These are phyloP conservation scores for Prunus davidiana DNA, from an alignment of 306 rosid genomes.

Conservation along the genomic window DNA sequence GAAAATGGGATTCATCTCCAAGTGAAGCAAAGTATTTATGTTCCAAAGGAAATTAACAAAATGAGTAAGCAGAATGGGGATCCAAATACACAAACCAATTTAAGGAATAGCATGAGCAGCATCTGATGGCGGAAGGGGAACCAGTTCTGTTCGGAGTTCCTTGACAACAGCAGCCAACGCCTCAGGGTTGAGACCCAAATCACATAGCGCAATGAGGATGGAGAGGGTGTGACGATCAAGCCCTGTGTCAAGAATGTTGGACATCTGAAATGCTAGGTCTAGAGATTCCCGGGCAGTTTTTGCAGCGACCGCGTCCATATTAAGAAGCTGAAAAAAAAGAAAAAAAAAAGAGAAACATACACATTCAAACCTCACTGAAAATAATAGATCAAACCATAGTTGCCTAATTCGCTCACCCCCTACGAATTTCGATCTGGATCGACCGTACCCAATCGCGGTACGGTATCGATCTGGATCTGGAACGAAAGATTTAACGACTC, in stretches of 20 bases:
- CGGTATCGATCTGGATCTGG: no score
- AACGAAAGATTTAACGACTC: no score
- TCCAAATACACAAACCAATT: neutral
- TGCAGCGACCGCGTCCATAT: constrained; percentile 68
- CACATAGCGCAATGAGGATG: constrained; percentile 75
- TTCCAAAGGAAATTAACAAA: neutral
- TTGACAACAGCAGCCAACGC: constrained; percentile 73
- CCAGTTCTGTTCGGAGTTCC: constrained; percentile 43
- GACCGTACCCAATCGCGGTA: no score
- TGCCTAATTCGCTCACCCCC: no score
- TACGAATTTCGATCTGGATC: no score
- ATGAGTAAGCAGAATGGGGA: neutral
- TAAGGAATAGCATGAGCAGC: constrained; percentile 4
- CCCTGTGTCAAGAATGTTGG: constrained; percentile 59
- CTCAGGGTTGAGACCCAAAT: constrained; percentile 76
- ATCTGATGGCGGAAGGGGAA: constrained; percentile 20
- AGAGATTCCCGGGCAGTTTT: constrained; percentile 66
- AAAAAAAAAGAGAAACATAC: neutral
- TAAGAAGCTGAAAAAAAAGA: neutral
- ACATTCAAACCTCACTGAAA: neutral
- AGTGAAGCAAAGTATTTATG: neutral
- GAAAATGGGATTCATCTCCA: neutral
- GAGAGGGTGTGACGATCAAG: constrained; percentile 79
- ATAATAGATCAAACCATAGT: neutral
- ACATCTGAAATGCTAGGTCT: constrained; percentile 73